Percentiles rank a stretch among this genome's conserved stretches.
Evolutionary conservation across 495 filamentous ascomycete genomes (phyloP).

Genomic region (Aspergillus panamensis): DNA sequence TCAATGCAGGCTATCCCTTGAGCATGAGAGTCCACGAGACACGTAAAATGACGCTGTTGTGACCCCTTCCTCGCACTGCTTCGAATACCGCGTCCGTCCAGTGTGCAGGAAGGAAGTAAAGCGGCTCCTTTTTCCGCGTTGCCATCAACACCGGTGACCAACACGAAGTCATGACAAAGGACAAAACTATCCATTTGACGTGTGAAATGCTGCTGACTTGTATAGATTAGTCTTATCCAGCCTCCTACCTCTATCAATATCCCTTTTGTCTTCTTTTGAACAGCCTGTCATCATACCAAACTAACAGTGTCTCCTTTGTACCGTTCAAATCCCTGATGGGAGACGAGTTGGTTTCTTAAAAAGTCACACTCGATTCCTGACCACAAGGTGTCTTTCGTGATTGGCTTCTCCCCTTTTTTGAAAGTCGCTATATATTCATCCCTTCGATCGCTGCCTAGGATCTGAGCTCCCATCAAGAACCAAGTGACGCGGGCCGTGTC

Average conservation of each 20-base stretch:
- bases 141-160: slow-evolving; percentile 2
- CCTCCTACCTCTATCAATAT: background rate
- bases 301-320: background rate
- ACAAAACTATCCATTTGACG: background rate
- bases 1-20: no score
- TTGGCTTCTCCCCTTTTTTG: background rate
- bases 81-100: no score
- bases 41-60: no score
- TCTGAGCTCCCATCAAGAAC: no score
- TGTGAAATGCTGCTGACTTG: background rate
- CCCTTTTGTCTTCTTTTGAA: background rate
- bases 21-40: no score
- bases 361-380: background rate
- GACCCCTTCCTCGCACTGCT: no score
- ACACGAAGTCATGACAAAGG: background rate
- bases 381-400: background rate
- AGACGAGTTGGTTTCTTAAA: background rate
- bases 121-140: slow-evolving; percentile 6
- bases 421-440: background rate
- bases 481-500: no score
- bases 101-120: background rate
- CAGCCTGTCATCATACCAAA: background rate
- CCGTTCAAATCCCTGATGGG: background rate
- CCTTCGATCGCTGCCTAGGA: no score
- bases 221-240: background rate